Conservation (phyloP, 73 alveolate genomes). For the Effrenium voratum region DNA sequence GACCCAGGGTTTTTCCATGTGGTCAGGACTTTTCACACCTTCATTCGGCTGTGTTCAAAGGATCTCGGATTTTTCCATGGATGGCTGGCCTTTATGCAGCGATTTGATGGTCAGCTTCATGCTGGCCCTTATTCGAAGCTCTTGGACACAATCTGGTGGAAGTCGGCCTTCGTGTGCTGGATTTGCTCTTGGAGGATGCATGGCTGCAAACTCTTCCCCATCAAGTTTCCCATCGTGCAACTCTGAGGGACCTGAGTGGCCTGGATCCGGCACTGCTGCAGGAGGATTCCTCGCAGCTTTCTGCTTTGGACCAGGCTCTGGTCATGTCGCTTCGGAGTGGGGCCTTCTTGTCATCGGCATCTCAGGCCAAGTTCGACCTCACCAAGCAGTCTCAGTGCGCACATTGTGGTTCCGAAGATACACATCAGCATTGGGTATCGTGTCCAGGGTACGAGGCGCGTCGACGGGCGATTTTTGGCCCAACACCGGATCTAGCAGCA, state of each 20-base stretch:
- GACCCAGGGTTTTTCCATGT: not conserved
- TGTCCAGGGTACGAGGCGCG: not conserved
- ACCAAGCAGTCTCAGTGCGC: not conserved
- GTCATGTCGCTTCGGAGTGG: not conserved
- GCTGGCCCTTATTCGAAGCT: constrained; percentile 11
- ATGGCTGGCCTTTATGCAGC: not conserved
- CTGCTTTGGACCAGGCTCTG: not conserved
- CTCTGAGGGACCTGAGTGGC: not conserved
- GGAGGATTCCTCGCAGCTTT: no score
- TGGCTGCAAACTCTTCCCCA: not conserved
- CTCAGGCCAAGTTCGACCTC: not conserved
- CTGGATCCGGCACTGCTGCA: not conserved
- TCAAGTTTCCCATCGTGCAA: not conserved
- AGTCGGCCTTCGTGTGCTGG: not conserved
- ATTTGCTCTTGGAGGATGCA: not conserved
- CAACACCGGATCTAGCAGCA: not conserved
- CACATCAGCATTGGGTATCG: not conserved
- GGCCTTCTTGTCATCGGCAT: not conserved
- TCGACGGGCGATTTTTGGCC: not conserved
- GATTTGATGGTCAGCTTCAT: not conserved
- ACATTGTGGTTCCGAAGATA: not conserved
- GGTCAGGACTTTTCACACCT: not conserved
- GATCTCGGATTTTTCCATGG: not conserved
- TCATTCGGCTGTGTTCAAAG: not conserved
- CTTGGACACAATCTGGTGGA: not conserved